Evolutionary conservation across 2,329 filamentous ascomycete genomes (phyloP).

Genomic region (Calonectria crousiana): DNA sequence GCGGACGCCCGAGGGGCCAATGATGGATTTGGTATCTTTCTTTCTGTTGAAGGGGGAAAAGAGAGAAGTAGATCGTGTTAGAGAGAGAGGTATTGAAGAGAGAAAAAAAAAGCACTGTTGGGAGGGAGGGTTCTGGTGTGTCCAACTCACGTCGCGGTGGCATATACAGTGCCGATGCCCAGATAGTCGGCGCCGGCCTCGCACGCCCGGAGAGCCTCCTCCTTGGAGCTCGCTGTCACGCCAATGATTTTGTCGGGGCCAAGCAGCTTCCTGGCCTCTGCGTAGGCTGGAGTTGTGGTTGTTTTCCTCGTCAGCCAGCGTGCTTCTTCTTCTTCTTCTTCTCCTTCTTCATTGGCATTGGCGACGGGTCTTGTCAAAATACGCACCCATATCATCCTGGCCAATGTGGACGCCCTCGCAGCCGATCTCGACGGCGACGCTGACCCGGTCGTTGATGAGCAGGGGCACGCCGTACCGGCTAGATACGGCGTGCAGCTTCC

Average conservation of each 20-base stretch:
- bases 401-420: constrained; percentile 96
- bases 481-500: constrained; percentile 78
- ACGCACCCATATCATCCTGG: constrained; percentile 88
- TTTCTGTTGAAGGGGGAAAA: constrained; percentile 65
- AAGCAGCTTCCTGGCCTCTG: constrained; percentile 76
- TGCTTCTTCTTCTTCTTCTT: no score
- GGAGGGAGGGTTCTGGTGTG: no score
- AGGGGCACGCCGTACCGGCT: constrained; percentile 78
- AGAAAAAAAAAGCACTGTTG: no score
- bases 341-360: no score
- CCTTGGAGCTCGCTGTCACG: constrained; percentile 81
- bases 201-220: constrained; percentile 80
- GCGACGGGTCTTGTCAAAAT: not conserved
- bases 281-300: constrained; percentile 34
- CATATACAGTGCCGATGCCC: constrained; percentile 90
- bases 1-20: constrained; percentile 67
- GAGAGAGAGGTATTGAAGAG: not conserved
- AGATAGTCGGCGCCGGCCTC: constrained; percentile 87
- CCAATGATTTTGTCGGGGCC: constrained; percentile 87
- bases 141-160: constrained; percentile 81
- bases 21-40: constrained; percentile 80
- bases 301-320: no score
- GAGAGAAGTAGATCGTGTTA: constrained; percentile 5
- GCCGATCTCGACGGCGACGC: constrained; percentile 86
- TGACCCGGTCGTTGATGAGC: constrained; percentile 92